Evolutionary conservation across 2,329 filamentous ascomycete species (phyloP).

Genomic region (Exutisphaerella laricina): DNA sequence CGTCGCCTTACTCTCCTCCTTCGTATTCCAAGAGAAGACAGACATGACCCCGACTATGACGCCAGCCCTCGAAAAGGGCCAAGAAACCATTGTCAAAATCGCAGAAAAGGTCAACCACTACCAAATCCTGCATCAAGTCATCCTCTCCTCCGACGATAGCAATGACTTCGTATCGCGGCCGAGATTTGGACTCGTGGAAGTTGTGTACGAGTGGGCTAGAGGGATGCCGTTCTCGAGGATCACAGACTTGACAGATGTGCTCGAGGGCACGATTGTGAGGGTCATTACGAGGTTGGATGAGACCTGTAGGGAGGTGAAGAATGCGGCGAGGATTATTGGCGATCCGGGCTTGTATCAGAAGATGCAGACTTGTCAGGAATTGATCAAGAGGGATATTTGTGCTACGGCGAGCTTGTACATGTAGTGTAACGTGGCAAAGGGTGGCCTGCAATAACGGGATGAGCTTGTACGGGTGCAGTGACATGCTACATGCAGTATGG

Average conservation of each 20-base stretch:
- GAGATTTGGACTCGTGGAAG: conserved; percentile 90
- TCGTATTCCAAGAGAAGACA: conserved; percentile 98
- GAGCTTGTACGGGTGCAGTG: no score
- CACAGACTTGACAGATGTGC: conserved; percentile 88
- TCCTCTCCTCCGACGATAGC: conserved; percentile 79
- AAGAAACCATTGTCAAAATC: conserved; percentile 79
- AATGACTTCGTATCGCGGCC: conserved; percentile 87
- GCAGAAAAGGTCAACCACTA: conserved; percentile 88
- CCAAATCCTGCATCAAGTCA: conserved; percentile 87
- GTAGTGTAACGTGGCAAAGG: no score
- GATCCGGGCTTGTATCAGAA: conserved; percentile 90
- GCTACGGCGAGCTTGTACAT: conserved; percentile 85
- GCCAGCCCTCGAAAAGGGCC: conserved; percentile 72
- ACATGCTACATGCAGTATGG: no score
- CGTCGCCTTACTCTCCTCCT: conserved; percentile 83
- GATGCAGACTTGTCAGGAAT: conserved; percentile 95
- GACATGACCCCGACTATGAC: conserved; percentile 74
- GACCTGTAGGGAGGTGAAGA: conserved; percentile 95
- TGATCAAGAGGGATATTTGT: conserved; percentile 94
- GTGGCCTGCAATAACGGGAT: no score
- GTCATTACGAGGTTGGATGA: conserved; percentile 93
- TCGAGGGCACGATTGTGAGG: conserved; percentile 94
- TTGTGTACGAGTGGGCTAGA: conserved; percentile 96
- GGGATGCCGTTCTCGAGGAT: conserved; percentile 99
- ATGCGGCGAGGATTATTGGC: conserved; percentile 89